These are phyloP conservation scores for Inga laurina DNA, from an alignment of 306 rosid genomes.

Conservation along the genomic window DNA sequence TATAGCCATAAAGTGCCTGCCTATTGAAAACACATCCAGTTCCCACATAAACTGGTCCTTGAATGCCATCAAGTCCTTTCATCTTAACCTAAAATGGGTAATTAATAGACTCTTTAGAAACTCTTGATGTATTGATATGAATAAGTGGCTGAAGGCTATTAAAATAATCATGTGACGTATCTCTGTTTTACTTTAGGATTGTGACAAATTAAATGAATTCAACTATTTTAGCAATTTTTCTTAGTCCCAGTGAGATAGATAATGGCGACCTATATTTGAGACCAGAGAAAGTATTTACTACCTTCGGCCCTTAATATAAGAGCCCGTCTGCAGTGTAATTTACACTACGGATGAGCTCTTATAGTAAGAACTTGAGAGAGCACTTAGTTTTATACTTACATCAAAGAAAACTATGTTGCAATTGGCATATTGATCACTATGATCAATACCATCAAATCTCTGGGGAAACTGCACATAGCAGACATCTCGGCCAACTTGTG, in stretches of 20 bases:
- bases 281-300: background rate
- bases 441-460: conserved; percentile 98
- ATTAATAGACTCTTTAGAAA: conserved; percentile 26
- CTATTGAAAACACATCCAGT: conserved; percentile 92
- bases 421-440: conserved; percentile 97
- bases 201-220: background rate
- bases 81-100: conserved; percentile 80
- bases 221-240: background rate
- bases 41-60: conserved; percentile 97
- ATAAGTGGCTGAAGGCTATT: background rate
- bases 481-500: conserved; percentile 75
- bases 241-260: background rate
- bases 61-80: conserved; percentile 98
- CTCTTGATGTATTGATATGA: background rate
- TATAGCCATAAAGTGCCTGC: conserved; percentile 97
- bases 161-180: background rate
- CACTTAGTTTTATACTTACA: conserved; percentile 55
- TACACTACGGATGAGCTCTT: no score
- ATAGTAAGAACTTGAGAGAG: no score
- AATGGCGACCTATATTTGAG: background rate
- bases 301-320: no score
- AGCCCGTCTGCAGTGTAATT: no score
- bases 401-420: conserved; percentile 98
- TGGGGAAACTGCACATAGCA: conserved; percentile 98
- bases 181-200: conserved; percentile 18